Conservation (phyloP, 176 grass and related monocot genomes). For the Carex pumila region DNA sequence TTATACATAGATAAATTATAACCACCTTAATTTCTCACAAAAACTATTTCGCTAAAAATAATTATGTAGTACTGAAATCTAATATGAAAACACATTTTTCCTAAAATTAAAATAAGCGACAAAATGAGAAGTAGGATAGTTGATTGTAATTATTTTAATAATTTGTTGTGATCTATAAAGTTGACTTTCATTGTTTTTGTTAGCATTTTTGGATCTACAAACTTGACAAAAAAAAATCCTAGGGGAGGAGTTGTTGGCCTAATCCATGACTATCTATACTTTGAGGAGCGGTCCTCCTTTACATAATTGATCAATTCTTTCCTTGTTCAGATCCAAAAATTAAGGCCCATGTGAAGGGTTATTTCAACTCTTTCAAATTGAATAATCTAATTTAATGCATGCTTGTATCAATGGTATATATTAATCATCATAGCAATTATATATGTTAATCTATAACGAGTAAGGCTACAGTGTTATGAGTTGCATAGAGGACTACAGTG, state of each 20-base stretch:
- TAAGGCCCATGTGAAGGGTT: not conserved
- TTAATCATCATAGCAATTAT: no score
- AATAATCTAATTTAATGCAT: not conserved
- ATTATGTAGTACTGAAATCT: not conserved
- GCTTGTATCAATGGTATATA: no score
- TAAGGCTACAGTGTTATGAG: no score
- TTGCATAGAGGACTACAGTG: no score
- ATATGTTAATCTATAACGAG: no score
- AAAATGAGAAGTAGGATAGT: not conserved
- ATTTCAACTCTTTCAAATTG: not conserved
- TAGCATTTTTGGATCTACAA: constrained; percentile 11
- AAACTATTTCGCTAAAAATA: not conserved
- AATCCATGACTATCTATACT: not conserved
- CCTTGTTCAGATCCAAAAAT: constrained; percentile 19
- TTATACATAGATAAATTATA: not conserved
- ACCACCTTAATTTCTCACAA: not conserved
- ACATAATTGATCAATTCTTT: not conserved
- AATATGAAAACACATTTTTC: not conserved
- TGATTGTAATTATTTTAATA: not conserved
- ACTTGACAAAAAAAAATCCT: not conserved
- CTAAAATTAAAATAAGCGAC: not conserved
- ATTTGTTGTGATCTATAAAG: not conserved
- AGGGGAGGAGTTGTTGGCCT: constrained; percentile 18
- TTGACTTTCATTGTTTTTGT: constrained; percentile 13
- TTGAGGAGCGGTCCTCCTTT: not conserved